A percentile compares a stretch with the other conserved stretches of the same genome.
phyloP scores from a whole-genome alignment of 371 early-diverging fungal genomes.

The Saksenaea oblongispora region DNA sequence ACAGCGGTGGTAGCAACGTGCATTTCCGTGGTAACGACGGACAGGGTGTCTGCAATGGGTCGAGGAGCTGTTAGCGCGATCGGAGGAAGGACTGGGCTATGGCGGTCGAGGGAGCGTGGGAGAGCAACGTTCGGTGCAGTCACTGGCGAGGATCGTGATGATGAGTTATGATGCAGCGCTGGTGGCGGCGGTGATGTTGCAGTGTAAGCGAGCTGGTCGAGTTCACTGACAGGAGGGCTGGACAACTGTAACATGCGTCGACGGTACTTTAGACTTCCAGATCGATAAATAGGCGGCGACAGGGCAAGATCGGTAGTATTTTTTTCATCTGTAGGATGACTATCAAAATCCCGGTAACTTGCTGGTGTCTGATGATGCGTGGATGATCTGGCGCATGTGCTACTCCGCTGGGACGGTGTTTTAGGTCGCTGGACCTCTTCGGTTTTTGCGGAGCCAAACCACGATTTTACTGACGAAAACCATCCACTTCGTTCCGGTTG shows the following conservation, averaged over 20 bases:
- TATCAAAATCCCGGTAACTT: conserved; percentile 10
- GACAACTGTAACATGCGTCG: conserved; percentile 29
- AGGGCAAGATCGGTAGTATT: neutral
- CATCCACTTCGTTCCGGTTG: conserved; percentile 30
- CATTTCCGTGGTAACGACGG: conserved; percentile 17
- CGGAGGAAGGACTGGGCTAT: conserved; percentile 18
- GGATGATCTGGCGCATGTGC: conserved; percentile 9
- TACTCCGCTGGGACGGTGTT: conserved; percentile 3
- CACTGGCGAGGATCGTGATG: neutral
- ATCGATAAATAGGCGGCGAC: conserved; percentile 11
- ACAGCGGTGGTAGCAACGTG: neutral
- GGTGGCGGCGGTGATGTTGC: conserved; percentile 14
- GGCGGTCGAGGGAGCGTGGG: conserved; percentile 3
- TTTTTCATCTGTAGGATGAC: neutral
- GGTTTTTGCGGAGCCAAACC: conserved; percentile 38
- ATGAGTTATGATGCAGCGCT: neutral
- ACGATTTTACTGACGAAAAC: conserved; percentile 50
- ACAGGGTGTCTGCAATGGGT: conserved; percentile 20
- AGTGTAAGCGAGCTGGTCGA: conserved; percentile 37
- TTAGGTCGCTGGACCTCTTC: neutral
- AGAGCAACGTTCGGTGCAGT: neutral
- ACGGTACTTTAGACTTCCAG: conserved; percentile 31
- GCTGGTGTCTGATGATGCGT: conserved; percentile 1
- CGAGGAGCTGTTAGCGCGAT: conserved; percentile 18
- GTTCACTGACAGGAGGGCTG: conserved; percentile 32